Conservation (phyloP, 257 asterid genomes). For the Buddleja alternifolia region DNA sequence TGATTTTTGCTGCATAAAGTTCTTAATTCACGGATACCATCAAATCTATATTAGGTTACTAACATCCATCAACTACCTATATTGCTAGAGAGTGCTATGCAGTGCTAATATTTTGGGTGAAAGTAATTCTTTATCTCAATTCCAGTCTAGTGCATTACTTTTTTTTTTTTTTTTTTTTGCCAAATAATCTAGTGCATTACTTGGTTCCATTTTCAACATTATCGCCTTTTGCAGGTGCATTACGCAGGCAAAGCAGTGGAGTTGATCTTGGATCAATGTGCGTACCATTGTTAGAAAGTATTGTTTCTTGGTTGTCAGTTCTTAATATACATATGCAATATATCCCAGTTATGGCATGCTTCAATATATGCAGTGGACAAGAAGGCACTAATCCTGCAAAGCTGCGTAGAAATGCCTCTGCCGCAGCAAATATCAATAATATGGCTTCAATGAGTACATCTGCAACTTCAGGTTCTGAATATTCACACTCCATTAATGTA, state of each 20-base stretch:
- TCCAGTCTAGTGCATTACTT: background rate
- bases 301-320: constrained; percentile 1
- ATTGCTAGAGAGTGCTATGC: background rate
- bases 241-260: constrained; percentile 79
- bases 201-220: background rate
- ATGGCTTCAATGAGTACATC: constrained; percentile 51
- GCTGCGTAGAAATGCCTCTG: constrained; percentile 78
- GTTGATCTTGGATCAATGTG: constrained; percentile 64
- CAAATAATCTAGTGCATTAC: constrained; percentile 4
- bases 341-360: constrained; percentile 33
- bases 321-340: constrained; percentile 20
- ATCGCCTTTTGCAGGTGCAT: constrained; percentile 52
- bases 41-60: no score
- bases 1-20: background rate
- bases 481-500: no score
- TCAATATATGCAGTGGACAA: constrained; percentile 52
- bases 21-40: background rate
- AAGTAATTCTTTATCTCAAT: background rate
- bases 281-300: constrained; percentile 14
- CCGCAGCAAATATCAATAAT: constrained; percentile 59
- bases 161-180: no score
- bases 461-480: constrained; percentile 58
- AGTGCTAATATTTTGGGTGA: background rate
- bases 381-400: constrained; percentile 57
- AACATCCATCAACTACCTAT: background rate